Percentiles rank a stretch among this genome's conserved stretches.
phyloP scores from a whole-genome alignment of 1,139 yeast genomes.

The Geotrichum carabidarum region DNA sequence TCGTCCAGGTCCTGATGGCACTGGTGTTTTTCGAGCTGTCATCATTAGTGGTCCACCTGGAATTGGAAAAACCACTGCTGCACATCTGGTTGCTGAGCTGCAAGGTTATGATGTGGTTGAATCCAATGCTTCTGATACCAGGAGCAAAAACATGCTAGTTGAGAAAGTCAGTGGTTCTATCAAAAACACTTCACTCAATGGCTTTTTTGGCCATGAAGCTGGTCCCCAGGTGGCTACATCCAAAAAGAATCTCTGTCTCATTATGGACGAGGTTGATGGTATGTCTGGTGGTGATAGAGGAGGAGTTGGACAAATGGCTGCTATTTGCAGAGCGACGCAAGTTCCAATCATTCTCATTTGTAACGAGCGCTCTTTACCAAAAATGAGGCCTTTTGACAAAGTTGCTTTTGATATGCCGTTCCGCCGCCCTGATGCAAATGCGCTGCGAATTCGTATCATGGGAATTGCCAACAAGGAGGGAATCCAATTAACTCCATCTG shows the following conservation, averaged over 20 bases:
- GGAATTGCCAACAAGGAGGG: slow-evolving; percentile 85
- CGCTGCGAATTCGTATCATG: slow-evolving; percentile 78
- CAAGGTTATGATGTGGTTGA: slow-evolving; percentile 80
- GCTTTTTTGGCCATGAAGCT: slow-evolving; percentile 48
- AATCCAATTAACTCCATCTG: slow-evolving; percentile 70
- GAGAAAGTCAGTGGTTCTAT: slow-evolving; percentile 64
- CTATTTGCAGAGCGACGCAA: slow-evolving; percentile 74
- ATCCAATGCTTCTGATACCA: slow-evolving; percentile 87
- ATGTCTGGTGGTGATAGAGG: slow-evolving; percentile 99
- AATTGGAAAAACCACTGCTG: slow-evolving; percentile 90
- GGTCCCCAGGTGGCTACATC: slow-evolving; percentile 26
- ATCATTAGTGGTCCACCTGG: slow-evolving; percentile 94
- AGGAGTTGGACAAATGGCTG: slow-evolving; percentile 93
- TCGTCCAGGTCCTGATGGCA: slow-evolving; percentile 50
- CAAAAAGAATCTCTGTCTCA: slow-evolving; percentile 62
- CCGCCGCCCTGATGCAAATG: slow-evolving; percentile 80
- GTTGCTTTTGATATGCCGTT: slow-evolving; percentile 80
- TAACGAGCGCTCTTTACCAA: slow-evolving; percentile 86
- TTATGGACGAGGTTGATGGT: slow-evolving; percentile 99
- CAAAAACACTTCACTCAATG: slow-evolving; percentile 77
- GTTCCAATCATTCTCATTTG: slow-evolving; percentile 92
- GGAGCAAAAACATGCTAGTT: slow-evolving; percentile 74
- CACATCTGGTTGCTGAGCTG: slow-evolving; percentile 77
- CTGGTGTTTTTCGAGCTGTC: slow-evolving; percentile 70
- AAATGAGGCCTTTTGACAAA: slow-evolving; percentile 92